phyloP scores from a whole-genome alignment of 768 basidiomycete species.

The Lentinula raphanica region DNA sequence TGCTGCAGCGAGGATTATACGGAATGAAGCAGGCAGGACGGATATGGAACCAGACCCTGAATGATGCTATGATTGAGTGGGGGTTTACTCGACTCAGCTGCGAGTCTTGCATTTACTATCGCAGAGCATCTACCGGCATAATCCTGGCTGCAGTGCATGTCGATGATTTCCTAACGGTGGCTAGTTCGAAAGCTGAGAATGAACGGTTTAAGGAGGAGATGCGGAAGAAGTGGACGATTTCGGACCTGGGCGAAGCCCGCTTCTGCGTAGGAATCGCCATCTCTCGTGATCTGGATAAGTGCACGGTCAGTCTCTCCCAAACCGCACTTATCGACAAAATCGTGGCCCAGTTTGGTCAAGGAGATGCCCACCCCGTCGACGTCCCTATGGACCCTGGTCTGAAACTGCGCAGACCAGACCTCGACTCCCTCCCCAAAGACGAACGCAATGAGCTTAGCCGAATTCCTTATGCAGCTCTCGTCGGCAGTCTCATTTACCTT shows the following conservation, averaged over 20 bases:
- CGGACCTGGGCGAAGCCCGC: slow-evolving; percentile 26
- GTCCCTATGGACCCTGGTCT: slow-evolving; percentile 23
- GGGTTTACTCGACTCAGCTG: slow-evolving; percentile 24
- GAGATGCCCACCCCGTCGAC: slow-evolving; percentile 14
- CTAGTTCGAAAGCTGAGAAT: slow-evolving; percentile 8
- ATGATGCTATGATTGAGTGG: slow-evolving; percentile 21
- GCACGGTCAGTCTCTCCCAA: slow-evolving; percentile 20
- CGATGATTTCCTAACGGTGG: slow-evolving; percentile 25
- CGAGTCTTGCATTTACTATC: slow-evolving; percentile 29
- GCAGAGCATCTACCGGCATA: slow-evolving; percentile 8
- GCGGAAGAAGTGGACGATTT: slow-evolving; percentile 22
- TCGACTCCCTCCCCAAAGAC: slow-evolving; percentile 7
- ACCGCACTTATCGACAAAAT: slow-evolving; percentile 23
- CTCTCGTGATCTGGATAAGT: slow-evolving; percentile 16
- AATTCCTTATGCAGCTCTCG: slow-evolving; percentile 22
- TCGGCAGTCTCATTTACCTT: slow-evolving; percentile 23
- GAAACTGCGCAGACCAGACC: slow-evolving; percentile 16
- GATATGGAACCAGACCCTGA: slow-evolving; percentile 29
- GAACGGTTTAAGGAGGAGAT: slow-evolving; percentile 21
- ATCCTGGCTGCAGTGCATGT: slow-evolving; percentile 30
- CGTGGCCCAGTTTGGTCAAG: slow-evolving; percentile 22
- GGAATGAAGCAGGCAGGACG: slow-evolving; percentile 20
- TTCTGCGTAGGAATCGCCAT: slow-evolving; percentile 34
- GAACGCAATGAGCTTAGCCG: slow-evolving; percentile 11
- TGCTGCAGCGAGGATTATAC: slow-evolving; percentile 8